Evolutionary conservation across 306 rosid genomes (phyloP).

Genomic region (Fragaria ananassa): DNA sequence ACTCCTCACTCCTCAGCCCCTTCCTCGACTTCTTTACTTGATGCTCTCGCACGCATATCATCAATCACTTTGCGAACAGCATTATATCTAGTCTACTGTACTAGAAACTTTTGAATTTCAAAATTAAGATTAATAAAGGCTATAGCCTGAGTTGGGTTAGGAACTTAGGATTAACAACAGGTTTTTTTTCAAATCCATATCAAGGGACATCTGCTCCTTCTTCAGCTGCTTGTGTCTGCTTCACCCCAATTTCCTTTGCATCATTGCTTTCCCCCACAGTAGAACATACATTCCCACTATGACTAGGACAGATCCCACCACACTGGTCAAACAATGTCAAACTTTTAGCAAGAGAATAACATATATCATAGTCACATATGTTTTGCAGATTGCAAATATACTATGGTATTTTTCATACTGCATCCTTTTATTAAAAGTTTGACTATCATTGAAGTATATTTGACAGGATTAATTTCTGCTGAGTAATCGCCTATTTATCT

Average conservation of each 20-base stretch:
- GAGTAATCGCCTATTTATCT: too few species aligned
- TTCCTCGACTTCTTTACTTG: constrained; percentile 58
- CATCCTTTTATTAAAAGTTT: background rate
- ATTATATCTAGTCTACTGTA: background rate
- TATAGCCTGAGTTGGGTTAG: background rate
- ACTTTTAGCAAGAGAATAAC: constrained; percentile 22
- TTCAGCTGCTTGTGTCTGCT: constrained; percentile 41
- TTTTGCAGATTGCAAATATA: background rate
- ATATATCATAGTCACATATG: background rate
- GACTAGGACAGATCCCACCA: constrained; percentile 67
- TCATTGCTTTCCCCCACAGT: constrained; percentile 70
- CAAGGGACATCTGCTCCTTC: constrained; percentile 32
- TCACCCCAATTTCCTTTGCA: constrained; percentile 23
- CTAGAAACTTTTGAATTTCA: background rate
- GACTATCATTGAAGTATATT: background rate
- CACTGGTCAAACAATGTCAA: constrained; percentile 43
- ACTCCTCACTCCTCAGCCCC: constrained; percentile 40
- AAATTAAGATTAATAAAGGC: background rate
- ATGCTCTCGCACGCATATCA: constrained; percentile 33
- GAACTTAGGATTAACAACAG: background rate
- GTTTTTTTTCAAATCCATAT: background rate
- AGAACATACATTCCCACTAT: constrained; percentile 75
- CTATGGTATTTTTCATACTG: background rate
- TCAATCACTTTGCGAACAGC: background rate
- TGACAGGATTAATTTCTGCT: background rate